These are phyloP conservation scores for Waitea zeae DNA, from an alignment of 1,284 basidiomycete species.

Conservation along the genomic window DNA sequence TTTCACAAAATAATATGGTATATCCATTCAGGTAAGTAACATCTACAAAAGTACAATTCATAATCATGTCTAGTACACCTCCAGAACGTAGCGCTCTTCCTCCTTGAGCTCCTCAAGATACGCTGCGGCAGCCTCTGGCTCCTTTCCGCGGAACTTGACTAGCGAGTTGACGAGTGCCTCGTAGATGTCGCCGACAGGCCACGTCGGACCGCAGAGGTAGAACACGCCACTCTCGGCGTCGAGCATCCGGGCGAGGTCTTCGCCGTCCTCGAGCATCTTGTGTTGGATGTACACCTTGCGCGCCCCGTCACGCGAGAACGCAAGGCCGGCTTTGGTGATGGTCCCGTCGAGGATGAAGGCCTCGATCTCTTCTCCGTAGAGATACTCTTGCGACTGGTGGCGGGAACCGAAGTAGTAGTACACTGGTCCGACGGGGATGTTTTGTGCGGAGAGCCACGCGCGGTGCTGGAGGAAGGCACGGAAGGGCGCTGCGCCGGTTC, in stretches of 20 bases:
- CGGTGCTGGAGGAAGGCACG: slow-evolving; percentile 95
- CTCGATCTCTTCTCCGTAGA: slow-evolving; percentile 89
- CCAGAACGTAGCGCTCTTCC: slow-evolving; percentile 93
- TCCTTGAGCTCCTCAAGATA: slow-evolving; percentile 90
- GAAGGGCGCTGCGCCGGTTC: slow-evolving; percentile 97
- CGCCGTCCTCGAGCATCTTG: slow-evolving; percentile 88
- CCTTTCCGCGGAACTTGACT: slow-evolving; percentile 52
- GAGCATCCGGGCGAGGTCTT: slow-evolving; percentile 60
- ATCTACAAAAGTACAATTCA: too few relatives aligned
- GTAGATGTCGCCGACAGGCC: slow-evolving; percentile 96
- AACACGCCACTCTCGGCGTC: slow-evolving; percentile 66
- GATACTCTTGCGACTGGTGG: slow-evolving; percentile 86
- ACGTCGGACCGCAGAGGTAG: slow-evolving; percentile 95
- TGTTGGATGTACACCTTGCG: slow-evolving; percentile 98
- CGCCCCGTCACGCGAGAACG: slow-evolving; percentile 88
- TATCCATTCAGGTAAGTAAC: too few relatives aligned
- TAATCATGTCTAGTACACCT: slow-evolving; percentile 41
- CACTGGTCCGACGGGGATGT: slow-evolving; percentile 72
- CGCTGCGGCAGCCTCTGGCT: slow-evolving; percentile 54
- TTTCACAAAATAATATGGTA: too few relatives aligned
- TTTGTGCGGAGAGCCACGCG: slow-evolving; percentile 65
- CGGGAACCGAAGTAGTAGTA: slow-evolving; percentile 99
- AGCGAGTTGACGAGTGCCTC: slow-evolving; percentile 79
- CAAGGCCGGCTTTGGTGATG: slow-evolving; percentile 81
- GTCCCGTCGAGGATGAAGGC: slow-evolving; percentile 70